Evolutionary conservation across 495 filamentous ascomycete genomes (phyloP).

Genomic region (Filosporella fistucella): DNA sequence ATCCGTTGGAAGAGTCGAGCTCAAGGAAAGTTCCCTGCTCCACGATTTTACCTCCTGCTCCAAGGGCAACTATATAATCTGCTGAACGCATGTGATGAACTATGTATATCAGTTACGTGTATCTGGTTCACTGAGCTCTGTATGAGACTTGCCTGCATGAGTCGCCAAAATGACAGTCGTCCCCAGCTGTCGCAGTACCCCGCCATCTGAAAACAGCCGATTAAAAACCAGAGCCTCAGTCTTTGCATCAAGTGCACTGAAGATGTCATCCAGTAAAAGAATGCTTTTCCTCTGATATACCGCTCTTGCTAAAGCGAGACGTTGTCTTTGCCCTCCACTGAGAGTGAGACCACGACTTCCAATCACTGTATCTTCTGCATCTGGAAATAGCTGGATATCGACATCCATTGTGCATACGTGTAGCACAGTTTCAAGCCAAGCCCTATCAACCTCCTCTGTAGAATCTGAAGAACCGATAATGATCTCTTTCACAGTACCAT

Average conservation of each 20-base stretch:
- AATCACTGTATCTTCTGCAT: slow-evolving; percentile 46
- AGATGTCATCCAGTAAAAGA: slow-evolving; percentile 55
- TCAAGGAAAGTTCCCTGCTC: slow-evolving; percentile 48
- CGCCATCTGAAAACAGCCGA: slow-evolving; percentile 45
- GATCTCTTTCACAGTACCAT: slow-evolving; percentile 7
- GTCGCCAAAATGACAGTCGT: slow-evolving; percentile 35
- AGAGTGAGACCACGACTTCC: slow-evolving; percentile 55
- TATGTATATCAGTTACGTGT: slow-evolving; percentile 11
- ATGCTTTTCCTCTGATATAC: slow-evolving; percentile 51
- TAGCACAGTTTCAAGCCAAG: slow-evolving; percentile 10
- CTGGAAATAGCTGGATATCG: slow-evolving; percentile 37
- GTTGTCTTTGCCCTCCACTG: slow-evolving; percentile 52
- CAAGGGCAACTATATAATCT: slow-evolving; percentile 47
- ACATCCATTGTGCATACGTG: slow-evolving; percentile 24
- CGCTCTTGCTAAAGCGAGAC: slow-evolving; percentile 46
- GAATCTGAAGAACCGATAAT: slow-evolving; percentile 46
- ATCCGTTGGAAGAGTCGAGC: slow-evolving; percentile 39
- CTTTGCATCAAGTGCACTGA: slow-evolving; percentile 58
- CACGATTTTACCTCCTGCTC: slow-evolving; percentile 33
- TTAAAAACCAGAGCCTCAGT: slow-evolving; percentile 53
- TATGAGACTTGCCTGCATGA: slow-evolving; percentile 24
- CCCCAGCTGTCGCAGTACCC: slow-evolving; percentile 42
- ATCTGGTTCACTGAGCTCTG: slow-evolving; percentile 21
- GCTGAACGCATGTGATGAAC: slow-evolving; percentile 44
- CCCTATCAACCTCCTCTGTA: slow-evolving; percentile 30